Base-by-base conservation (phyloP, 2,329 filamentous ascomycete species). In the Ceratocystis lukuohia region DNA sequence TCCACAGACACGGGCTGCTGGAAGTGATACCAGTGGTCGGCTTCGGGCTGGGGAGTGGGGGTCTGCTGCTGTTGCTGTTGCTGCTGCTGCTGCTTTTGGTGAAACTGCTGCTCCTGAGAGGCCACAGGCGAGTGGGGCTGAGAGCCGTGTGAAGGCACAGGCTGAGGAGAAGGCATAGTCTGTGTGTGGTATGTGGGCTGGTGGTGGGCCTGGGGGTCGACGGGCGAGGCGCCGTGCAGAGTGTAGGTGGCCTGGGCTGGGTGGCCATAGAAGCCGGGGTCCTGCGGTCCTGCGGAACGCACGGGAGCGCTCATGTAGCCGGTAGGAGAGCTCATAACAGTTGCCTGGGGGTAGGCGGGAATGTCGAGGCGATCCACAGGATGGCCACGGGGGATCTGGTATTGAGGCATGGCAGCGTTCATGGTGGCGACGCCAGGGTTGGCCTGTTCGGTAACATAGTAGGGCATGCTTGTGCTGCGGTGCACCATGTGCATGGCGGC, bases 391-490 rank as follows among this genome's bases (percentile, higher is more conserved):
- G 79, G 77, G 62, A 83, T 76, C 63, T 82, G 80, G 72, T 83
- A 83, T 66, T 79, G 75, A 5, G 77, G 73, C 44, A 63, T 63
- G 69, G 78, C 79, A 10, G 82, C 79, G 73, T 81, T 83, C 79
- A 86, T 81, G 12, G 82, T 86, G 41, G 82, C 83, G 5, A 87
- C 80, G 12, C 80, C 82, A 8, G 84, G 83, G 70, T 85, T 85
- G 72, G 78, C 80, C 69, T 84, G 82, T 66, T 87, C 84, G 0
- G 84, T 80, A 37, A 86, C 78, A 70, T 84, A 87, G 72, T 80
- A 84, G 2, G 78, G 76, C 71, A 82, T 75, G 71, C 77, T 79
- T 4, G 77, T 71, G n/a, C 77, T 76, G 65, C 80, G 77, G 69
- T 81, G 80, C 61, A 81, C 71, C 71, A 83, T 77, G 20, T 79